These are phyloP conservation scores for Stephanodiscus minutulus DNA, from an alignment of 108 stramenopile species.

Conservation along the genomic window DNA sequence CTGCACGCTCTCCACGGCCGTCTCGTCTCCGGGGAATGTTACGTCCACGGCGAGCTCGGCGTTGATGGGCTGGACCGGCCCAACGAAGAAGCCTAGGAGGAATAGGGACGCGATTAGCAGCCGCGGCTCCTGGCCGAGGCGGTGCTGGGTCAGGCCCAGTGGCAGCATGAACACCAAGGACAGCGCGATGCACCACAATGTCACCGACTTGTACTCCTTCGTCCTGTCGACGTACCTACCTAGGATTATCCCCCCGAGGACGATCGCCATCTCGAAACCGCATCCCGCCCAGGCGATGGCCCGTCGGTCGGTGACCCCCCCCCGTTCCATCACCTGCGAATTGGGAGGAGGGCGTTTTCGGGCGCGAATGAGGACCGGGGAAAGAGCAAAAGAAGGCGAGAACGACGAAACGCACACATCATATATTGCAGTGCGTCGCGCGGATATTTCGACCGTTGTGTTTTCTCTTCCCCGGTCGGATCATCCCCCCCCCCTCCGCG, in stretches of 20 bases:
- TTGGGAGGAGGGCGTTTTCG: no score
- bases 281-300: conserved; percentile 84
- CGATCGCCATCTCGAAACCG: conserved; percentile 84
- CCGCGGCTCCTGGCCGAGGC: conserved; percentile 48
- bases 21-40: conserved; percentile 67
- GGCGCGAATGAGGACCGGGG: no score
- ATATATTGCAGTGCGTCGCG: no score
- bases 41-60: conserved; percentile 70
- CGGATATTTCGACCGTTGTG: no score
- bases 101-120: conserved; percentile 50
- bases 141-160: conserved; percentile 57
- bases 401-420: no score
- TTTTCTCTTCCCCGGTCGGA: no score
- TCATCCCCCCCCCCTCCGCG: no score
- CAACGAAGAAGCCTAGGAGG: conserved; percentile 50
- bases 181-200: conserved; percentile 70
- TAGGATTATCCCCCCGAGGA: conserved; percentile 82
- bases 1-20: conserved; percentile 62
- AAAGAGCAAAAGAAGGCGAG: no score
- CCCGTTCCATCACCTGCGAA: conserved; percentile 62
- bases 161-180: conserved; percentile 59
- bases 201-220: conserved; percentile 85
- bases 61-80: conserved; percentile 68
- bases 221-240: conserved; percentile 87
- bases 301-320: conserved; percentile 77